Evolutionary conservation across 495 filamentous ascomycete species (phyloP), one percentile per base, ranked within the genome.

Genomic region (Evernia prunastri): DNA sequence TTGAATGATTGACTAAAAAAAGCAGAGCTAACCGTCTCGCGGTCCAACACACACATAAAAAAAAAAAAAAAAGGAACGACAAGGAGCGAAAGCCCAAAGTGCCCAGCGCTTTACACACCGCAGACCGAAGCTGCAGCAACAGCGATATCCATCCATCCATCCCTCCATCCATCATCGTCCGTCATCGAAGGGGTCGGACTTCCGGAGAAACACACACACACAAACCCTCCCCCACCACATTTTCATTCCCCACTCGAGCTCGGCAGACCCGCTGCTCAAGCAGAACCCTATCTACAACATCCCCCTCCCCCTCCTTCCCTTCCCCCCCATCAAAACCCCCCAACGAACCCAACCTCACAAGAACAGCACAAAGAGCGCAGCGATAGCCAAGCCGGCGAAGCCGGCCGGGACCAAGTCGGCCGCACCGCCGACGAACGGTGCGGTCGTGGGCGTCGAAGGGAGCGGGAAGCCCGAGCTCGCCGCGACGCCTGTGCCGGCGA

Each of bases 161-260:
- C n/a, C n/a, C n/a, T 54, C 29, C 29, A 54, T 54, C 51, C 13
- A 20, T 54, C 51, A 54, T 33, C 51, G 51, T 54, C 51, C 51
- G 33, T 11, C 51, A 35, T 3, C 2, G 29, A 54, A 54, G 51
- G 29, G 17, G 51, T 54, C 17, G 27, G 29, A 54, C 29, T 33
- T 54, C 51, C 10, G 51, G 17, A 54, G 9, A 13, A 0, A 3
- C 47, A 1, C 13, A 5, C 0, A 20, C 42, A 43, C 20, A 2
- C 15, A 13, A 45, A 51, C 29, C 47, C 4, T 31, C 33, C 51
- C 17, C 51, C n/a, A n/a, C n/a, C n/a, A n/a, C n/a, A n/a, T n/a
- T n/a, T n/a, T n/a, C n/a, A n/a, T n/a, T 31, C 33, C 51, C 17
- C 51, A 54, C 51, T 33, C 29, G 51, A 54, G 15, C 51, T 54